phyloP scores from a whole-genome alignment of 805 yeast species.

The Yarrowia sp. region DNA sequence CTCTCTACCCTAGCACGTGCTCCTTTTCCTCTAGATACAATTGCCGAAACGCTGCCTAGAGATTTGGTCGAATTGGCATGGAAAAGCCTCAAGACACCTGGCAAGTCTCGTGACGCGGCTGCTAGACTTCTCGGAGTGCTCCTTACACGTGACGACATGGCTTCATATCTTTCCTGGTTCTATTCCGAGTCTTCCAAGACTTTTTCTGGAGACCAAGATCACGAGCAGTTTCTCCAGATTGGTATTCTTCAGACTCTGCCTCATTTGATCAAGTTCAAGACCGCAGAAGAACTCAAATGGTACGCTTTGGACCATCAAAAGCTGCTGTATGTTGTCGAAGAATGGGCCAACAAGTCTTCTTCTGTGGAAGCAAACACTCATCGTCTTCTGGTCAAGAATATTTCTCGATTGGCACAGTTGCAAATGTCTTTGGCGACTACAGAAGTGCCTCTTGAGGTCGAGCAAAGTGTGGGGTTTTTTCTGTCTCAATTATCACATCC shows the following conservation, averaged over 20 bases:
- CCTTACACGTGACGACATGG: constrained; percentile 48
- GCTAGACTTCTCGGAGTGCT: constrained; percentile 52
- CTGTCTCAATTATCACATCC: not conserved
- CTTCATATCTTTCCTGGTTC: constrained; percentile 36
- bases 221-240: not conserved
- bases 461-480: not conserved
- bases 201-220: not conserved
- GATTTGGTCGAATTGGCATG: constrained; percentile 41
- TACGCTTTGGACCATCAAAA: constrained; percentile 18
- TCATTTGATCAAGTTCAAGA: constrained; percentile 10
- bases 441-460: constrained; percentile 11
- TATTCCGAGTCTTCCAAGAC: constrained; percentile 23
- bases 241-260: constrained; percentile 42
- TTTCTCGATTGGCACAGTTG: not conserved
- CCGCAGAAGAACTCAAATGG: constrained; percentile 15
- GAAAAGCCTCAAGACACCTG: constrained; percentile 43
- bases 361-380: not conserved
- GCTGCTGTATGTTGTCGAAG: not conserved
- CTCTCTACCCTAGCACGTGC: constrained; percentile 62
- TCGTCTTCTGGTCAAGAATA: constrained; percentile 6
- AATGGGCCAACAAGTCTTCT: not conserved
- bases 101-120: constrained; percentile 57
- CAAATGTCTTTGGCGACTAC: not conserved
- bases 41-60: constrained; percentile 38
- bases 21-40: constrained; percentile 60